Evolutionary conservation across 345 rosid genomes (phyloP).

Genomic region (Eucalyptus curtisii): DNA sequence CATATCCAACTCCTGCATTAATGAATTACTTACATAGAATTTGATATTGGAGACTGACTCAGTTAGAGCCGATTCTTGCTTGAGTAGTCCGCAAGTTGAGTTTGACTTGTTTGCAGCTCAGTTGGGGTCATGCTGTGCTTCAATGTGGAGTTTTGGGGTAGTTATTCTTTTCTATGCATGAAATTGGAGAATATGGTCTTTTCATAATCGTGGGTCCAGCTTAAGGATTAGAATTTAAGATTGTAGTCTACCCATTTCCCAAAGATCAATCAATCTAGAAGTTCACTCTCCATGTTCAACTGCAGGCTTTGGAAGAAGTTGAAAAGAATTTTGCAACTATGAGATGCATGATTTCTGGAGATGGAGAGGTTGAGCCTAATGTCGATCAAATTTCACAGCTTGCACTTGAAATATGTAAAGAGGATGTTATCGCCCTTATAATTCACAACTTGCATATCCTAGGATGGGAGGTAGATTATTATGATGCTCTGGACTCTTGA

Average conservation of each 20-base stretch:
- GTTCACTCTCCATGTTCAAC: not conserved
- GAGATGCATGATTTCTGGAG: conserved; percentile 82
- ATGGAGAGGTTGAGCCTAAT: conserved; percentile 80
- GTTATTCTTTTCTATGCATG: not conserved
- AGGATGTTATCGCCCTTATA: conserved; percentile 64
- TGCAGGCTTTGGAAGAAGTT: conserved; percentile 83
- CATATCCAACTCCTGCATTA: not conserved
- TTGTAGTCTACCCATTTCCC: not conserved
- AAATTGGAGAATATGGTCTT: not conserved
- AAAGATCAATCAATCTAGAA: not conserved
- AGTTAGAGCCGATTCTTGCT: not conserved
- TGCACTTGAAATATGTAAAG: conserved; percentile 74
- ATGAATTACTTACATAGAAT: not conserved
- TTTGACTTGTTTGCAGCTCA: not conserved
- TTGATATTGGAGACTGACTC: not conserved
- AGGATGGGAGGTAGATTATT: conserved; percentile 83
- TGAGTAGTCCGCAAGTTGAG: not conserved
- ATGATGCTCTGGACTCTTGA: not conserved
- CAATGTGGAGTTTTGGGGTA: not conserved
- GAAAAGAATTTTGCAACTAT: conserved; percentile 73
- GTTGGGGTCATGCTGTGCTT: not conserved
- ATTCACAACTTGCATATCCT: conserved; percentile 72
- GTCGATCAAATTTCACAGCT: conserved; percentile 65
- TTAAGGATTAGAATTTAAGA: not conserved
- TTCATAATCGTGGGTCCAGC: not conserved